Evolutionary conservation across 441 rosid species (phyloP).

Genomic region (Codiaeum variegatum): DNA sequence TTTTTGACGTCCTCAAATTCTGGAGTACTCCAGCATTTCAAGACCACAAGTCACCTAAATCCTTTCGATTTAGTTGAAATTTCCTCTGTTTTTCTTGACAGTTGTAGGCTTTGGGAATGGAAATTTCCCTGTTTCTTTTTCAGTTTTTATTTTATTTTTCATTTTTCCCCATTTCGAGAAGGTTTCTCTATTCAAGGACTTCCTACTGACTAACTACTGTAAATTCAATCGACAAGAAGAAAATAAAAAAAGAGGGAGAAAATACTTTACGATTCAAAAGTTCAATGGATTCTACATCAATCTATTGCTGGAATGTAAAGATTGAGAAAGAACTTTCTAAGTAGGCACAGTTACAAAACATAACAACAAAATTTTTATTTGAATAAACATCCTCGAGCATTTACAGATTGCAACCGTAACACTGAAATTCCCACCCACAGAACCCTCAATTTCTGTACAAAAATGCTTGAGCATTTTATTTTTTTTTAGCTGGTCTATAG

Average conservation of each 20-base stretch:
- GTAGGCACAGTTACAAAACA: background rate
- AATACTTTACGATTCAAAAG: background rate
- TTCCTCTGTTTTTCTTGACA: background rate
- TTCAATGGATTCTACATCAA: background rate
- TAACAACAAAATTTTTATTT: background rate
- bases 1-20: background rate
- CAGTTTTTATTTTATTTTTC: too few species aligned
- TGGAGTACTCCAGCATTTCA: background rate
- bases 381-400: conserved; percentile 20
- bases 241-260: too few species aligned
- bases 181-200: too few species aligned
- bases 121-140: too few species aligned
- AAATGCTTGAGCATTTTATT: conserved; percentile 11
- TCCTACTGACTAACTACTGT: too few species aligned
- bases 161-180: too few species aligned
- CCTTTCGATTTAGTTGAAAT: background rate
- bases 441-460: conserved; percentile 14
- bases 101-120: background rate
- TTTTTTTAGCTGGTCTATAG: background rate
- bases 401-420: conserved; percentile 25
- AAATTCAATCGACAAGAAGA: background rate
- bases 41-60: background rate
- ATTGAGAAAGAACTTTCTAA: background rate
- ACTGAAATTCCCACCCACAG: conserved; percentile 8
- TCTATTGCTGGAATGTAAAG: background rate